Percentiles rank a stretch among this genome's conserved stretches.
Conservation (phyloP, 2,329 filamentous ascomycete genomes). For the Cytospora chrysosperma region DNA sequence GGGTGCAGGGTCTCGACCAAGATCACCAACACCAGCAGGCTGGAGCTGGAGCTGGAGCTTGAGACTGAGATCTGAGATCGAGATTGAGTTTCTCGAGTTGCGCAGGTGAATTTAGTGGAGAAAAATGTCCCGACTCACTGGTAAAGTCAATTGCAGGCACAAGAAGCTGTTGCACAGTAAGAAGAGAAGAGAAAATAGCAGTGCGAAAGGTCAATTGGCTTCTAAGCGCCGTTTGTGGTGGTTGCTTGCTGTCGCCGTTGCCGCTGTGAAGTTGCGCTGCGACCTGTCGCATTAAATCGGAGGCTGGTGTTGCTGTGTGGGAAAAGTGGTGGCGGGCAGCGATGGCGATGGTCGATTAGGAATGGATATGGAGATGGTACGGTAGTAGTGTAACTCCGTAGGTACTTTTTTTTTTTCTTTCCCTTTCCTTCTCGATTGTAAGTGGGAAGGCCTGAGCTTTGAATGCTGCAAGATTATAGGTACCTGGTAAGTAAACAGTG, state of each 20-base stretch:
- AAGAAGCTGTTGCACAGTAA: constrained; percentile 12
- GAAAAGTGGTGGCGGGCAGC: constrained; percentile 1
- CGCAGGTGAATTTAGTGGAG: background rate
- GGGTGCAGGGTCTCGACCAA: background rate
- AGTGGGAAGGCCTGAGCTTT: background rate
- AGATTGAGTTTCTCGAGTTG: background rate
- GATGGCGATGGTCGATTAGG: constrained; percentile 26
- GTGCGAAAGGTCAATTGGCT: constrained; percentile 17
- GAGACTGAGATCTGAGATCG: background rate
- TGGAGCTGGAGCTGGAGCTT: background rate
- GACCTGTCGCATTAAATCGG: constrained; percentile 23
- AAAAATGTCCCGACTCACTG: constrained; percentile 13
- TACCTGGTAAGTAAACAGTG: background rate
- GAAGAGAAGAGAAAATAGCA: constrained; percentile 5
- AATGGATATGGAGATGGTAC: background rate
- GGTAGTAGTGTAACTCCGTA: background rate
- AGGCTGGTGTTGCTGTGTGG: constrained; percentile 15
- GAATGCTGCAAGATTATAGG: background rate
- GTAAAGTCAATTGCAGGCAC: constrained; percentile 19
- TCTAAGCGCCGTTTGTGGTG: background rate
- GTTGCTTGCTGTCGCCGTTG: constrained; percentile 8
- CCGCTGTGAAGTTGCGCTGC: constrained; percentile 18
- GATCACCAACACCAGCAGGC: background rate
- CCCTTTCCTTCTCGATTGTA: background rate
- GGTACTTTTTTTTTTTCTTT: too few relatives aligned